Percentiles rank a stretch among this genome's conserved stretches.
phyloP scores from a whole-genome alignment of 2,329 filamentous ascomycete species.

The Fragosphaeria purpurea region DNA sequence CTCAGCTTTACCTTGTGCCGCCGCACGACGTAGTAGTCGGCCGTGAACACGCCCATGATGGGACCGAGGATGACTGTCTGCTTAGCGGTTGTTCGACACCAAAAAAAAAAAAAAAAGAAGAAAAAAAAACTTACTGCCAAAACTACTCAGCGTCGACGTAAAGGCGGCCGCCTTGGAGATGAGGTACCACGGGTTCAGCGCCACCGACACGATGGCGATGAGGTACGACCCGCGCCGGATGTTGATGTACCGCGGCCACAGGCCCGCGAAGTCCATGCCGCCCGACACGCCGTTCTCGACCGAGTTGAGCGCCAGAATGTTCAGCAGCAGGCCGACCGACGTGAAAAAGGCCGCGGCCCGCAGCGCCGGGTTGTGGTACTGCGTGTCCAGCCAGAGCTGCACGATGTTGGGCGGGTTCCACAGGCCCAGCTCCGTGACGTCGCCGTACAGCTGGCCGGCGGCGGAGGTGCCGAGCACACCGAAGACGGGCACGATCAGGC shows the following conservation, averaged over 20 bases:
- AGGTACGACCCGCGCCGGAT: slow-evolving; percentile 43
- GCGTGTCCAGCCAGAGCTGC: slow-evolving; percentile 24
- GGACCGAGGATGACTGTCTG: slow-evolving; percentile 3
- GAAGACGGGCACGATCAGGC: slow-evolving; percentile 27
- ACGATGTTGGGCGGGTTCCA: slow-evolving; percentile 33
- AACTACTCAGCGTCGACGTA: slow-evolving; percentile 33
- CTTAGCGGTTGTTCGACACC: slow-evolving; percentile 1
- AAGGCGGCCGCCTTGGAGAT: slow-evolving; percentile 34
- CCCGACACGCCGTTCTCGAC: slow-evolving; percentile 38
- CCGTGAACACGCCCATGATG: slow-evolving; percentile 1
- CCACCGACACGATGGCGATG: slow-evolving; percentile 32
- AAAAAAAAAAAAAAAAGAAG: slow-evolving; percentile 3
- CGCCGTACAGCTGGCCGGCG: slow-evolving; percentile 19
- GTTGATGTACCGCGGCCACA: slow-evolving; percentile 43
- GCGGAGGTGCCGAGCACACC: slow-evolving; percentile 24
- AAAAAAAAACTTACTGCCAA: slow-evolving; percentile 16
- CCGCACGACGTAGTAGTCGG: slow-evolving; percentile 18
- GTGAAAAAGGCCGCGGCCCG: slow-evolving; percentile 37
- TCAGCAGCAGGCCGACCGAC: slow-evolving; percentile 31
- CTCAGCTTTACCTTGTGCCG: slow-evolving; percentile 23
- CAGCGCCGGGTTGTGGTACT: slow-evolving; percentile 18
- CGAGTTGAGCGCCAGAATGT: slow-evolving; percentile 34
- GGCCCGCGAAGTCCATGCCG: slow-evolving; percentile 44
- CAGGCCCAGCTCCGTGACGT: slow-evolving; percentile 16
- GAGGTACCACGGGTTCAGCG: slow-evolving; percentile 40